These are phyloP conservation scores for Pterocarpus santalinus DNA, from an alignment of 306 rosid species.

Conservation along the genomic window DNA sequence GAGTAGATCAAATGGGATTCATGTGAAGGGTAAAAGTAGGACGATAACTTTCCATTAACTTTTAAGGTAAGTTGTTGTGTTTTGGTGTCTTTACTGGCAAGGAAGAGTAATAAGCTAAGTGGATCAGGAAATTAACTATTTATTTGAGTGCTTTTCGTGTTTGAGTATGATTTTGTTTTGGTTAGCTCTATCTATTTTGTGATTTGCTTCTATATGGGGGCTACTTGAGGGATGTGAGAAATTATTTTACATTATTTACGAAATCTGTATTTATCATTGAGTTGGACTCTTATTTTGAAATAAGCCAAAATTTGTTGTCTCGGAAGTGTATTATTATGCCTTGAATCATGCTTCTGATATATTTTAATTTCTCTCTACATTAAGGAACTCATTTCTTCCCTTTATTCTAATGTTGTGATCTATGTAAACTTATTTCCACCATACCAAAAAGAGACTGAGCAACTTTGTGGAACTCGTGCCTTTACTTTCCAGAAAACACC, in stretches of 20 bases:
- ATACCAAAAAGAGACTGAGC: background rate
- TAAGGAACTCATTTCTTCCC: constrained; percentile 1
- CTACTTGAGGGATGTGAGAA: constrained; percentile 4
- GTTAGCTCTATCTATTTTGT: constrained; percentile 39
- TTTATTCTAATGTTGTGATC: background rate
- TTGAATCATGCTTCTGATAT: background rate
- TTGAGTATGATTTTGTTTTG: constrained; percentile 33
- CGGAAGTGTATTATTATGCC: constrained; percentile 9
- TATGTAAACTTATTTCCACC: background rate
- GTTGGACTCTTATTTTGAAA: constrained; percentile 31
- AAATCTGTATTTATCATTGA: constrained; percentile 31
- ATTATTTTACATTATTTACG: background rate
- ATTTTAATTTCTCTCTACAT: background rate
- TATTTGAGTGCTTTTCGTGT: constrained; percentile 46
- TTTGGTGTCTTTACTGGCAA: constrained; percentile 48
- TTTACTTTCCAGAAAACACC: constrained; percentile 26
- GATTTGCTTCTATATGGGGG: constrained; percentile 7
- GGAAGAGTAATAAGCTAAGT: constrained; percentile 33
- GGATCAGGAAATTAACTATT: constrained; percentile 40
- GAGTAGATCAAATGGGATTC: constrained; percentile 43
- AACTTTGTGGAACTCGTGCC: constrained; percentile 34
- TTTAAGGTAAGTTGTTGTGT: constrained; percentile 46
- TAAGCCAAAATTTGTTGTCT: constrained; percentile 25
- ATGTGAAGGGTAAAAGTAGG: constrained; percentile 45
- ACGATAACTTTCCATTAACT: constrained; percentile 40